These are phyloP conservation scores for Coemansia sp. DNA, from an alignment of 192 early-diverging fungal species.

Conservation along the genomic window DNA sequence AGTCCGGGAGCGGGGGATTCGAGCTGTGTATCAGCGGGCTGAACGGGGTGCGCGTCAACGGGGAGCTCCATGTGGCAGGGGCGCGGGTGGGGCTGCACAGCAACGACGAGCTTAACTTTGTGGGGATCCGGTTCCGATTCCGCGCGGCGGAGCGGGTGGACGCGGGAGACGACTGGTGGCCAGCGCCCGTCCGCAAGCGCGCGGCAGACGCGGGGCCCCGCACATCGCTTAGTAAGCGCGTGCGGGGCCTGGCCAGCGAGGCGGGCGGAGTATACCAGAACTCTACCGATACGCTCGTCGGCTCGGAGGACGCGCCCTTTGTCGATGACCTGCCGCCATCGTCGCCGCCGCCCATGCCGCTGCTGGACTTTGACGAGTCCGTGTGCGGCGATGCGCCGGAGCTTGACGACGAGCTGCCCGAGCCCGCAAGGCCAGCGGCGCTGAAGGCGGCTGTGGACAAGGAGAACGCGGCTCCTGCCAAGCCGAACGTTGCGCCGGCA, in stretches of 20 bases:
- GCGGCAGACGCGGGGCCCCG: not conserved
- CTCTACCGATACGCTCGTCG: constrained; percentile 47
- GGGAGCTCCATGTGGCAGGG: constrained; percentile 21
- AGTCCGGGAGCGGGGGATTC: constrained; percentile 14
- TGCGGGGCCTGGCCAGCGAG: constrained; percentile 14
- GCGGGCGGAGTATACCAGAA: constrained; percentile 9
- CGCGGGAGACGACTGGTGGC: constrained; percentile 41
- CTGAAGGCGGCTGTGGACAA: constrained; percentile 11
- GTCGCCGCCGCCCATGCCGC: constrained; percentile 34
- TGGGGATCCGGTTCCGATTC: constrained; percentile 51
- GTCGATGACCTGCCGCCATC: constrained; percentile 50
- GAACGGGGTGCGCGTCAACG: constrained; percentile 54
- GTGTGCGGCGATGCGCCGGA: constrained; percentile 11
- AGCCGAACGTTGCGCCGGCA: not conserved
- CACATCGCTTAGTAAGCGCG: constrained; percentile 15
- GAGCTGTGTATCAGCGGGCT: constrained; percentile 35
- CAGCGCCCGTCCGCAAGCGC: constrained; percentile 35
- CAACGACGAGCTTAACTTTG: constrained; percentile 52
- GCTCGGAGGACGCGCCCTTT: constrained; percentile 1
- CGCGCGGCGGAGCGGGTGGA: constrained; percentile 12
- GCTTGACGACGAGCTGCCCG: constrained; percentile 20
- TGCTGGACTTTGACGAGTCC: constrained; percentile 7
- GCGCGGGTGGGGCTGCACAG: constrained; percentile 20
- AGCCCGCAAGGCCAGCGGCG: not conserved
- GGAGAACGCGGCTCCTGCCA: constrained; percentile 15